Evolutionary conservation across 2,329 filamentous ascomycete genomes (phyloP).

Genomic region (Juglanconis sp.): DNA sequence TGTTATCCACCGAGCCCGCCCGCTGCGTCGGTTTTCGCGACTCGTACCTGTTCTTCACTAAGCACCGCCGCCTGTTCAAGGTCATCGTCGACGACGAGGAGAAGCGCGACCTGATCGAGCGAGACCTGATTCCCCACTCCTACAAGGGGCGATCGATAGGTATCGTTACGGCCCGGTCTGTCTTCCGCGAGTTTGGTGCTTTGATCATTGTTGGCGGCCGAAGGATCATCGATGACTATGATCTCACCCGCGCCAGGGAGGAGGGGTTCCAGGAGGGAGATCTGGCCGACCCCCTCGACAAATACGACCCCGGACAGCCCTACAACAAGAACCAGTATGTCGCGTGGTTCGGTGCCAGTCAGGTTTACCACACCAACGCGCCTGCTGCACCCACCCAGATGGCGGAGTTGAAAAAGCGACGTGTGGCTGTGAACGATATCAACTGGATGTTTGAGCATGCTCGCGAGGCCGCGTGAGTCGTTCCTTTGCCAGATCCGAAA

Average conservation of each 20-base stretch:
- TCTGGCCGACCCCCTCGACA: conserved; percentile 85
- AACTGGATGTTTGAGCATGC: conserved; percentile 98
- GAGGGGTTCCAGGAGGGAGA: conserved; percentile 84
- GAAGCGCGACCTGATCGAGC: conserved; percentile 92
- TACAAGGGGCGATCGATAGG: conserved; percentile 98
- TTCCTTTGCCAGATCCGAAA: not conserved
- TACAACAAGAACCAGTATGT: conserved; percentile 99
- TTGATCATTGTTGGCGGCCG: conserved; percentile 90
- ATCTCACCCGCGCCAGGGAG: conserved; percentile 69
- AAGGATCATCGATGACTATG: conserved; percentile 85
- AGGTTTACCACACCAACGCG: conserved; percentile 83
- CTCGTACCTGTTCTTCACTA: conserved; percentile 98
- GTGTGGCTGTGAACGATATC: conserved; percentile 82
- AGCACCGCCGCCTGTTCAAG: conserved; percentile 94
- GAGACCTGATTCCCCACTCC: conserved; percentile 92
- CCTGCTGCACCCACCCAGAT: conserved; percentile 71
- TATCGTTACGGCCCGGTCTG: conserved; percentile 91
- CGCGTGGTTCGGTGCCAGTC: conserved; percentile 95
- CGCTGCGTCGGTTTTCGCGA: conserved; percentile 96
- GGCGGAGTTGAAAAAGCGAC: conserved; percentile 74
- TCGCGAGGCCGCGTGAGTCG: conserved; percentile 75
- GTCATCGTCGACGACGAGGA: conserved; percentile 98
- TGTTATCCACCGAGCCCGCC: conserved; percentile 96
- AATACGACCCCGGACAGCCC: conserved; percentile 70
- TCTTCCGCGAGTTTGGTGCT: conserved; percentile 94